A percentile compares a stretch with the other conserved stretches of the same genome.
These are phyloP conservation scores for Brachypodium distachyon DNA, from an alignment of 202 grass and related monocot genomes.

Conservation along the genomic window DNA sequence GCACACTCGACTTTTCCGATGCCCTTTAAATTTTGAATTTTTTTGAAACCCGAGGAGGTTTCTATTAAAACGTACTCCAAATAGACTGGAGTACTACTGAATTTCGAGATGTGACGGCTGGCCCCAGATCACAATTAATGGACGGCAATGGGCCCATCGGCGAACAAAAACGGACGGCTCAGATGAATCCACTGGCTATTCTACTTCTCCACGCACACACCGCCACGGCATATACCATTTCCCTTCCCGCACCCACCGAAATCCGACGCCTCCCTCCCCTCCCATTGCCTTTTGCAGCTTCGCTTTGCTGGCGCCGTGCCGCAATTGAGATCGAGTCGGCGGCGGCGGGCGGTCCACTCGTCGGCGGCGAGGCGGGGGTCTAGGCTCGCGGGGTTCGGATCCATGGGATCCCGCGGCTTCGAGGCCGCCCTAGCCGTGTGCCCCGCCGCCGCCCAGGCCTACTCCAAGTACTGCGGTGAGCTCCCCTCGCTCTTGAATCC, in stretches of 20 bases:
- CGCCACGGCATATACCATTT: neutral
- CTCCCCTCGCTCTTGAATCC: neutral
- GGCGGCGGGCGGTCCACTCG: neutral
- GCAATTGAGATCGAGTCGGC: constrained; percentile 18
- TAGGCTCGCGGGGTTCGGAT: constrained; percentile 16
- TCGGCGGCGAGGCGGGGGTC: constrained; percentile 1
- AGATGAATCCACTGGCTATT: neutral
- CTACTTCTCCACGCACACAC: neutral
- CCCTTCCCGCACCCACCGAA: neutral
- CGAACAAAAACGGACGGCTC: neutral
- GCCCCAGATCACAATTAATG: neutral
- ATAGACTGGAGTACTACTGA: no score
- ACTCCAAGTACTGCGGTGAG: constrained; percentile 56
- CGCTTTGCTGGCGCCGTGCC: neutral
- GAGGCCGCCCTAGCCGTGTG: constrained; percentile 8
- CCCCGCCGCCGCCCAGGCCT: constrained; percentile 39
- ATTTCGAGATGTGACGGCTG: neutral
- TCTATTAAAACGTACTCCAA: no score
- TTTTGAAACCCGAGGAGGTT: no score
- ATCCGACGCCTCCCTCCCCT: neutral
- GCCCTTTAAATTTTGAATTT: no score
- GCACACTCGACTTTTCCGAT: no score
- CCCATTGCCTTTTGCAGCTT: neutral
- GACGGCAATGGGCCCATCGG: neutral
- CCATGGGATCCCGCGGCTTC: constrained; percentile 35